A percentile compares a stretch with the other conserved stretches of the same genome.
These are phyloP conservation scores for Xylariaceae sp. DNA, from an alignment of 2,329 filamentous ascomycete species.

Conservation along the genomic window DNA sequence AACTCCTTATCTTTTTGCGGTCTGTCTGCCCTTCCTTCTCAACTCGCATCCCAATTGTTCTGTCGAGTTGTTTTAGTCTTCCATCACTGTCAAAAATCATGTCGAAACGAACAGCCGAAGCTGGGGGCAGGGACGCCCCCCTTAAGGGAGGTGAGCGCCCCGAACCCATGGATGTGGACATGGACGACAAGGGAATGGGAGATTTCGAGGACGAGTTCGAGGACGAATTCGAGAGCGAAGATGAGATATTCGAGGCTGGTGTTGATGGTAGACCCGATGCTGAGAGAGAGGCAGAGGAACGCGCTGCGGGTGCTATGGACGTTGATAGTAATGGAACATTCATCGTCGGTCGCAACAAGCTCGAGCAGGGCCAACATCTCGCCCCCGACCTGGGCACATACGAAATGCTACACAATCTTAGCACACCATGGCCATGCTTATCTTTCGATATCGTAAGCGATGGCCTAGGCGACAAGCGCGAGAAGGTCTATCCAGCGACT, in stretches of 20 bases:
- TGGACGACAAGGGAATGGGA: constrained; percentile 68
- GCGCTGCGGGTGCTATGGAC: constrained; percentile 80
- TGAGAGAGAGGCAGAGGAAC: constrained; percentile 89
- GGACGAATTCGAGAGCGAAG: constrained; percentile 85
- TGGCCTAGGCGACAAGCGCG: constrained; percentile 81
- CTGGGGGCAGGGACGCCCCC: constrained; percentile 53
- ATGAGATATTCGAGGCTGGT: constrained; percentile 93
- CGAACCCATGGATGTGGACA: constrained; percentile 69
- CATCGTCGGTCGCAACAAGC: constrained; percentile 91
- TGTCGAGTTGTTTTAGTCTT: too few relatives aligned
- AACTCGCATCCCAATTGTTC: not conserved
- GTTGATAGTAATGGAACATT: constrained; percentile 85
- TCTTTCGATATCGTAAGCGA: constrained; percentile 94
- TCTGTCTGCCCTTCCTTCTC: not conserved
- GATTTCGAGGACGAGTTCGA: constrained; percentile 97
- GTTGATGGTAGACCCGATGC: constrained; percentile 92
- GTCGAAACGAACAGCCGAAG: constrained; percentile 66
- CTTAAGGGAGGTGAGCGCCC: constrained; percentile 68
- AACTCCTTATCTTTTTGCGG: not conserved
- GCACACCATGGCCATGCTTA: constrained; percentile 94
- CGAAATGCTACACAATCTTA: constrained; percentile 95
- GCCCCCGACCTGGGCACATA: constrained; percentile 94
- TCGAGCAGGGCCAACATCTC: constrained; percentile 88
- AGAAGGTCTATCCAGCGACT: constrained; percentile 89
- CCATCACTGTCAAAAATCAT: too few relatives aligned